A percentile compares a stretch with the other conserved stretches of the same genome.
phyloP scores from a whole-genome alignment of 495 filamentous ascomycete genomes.

The Penicillium diatomitis region DNA sequence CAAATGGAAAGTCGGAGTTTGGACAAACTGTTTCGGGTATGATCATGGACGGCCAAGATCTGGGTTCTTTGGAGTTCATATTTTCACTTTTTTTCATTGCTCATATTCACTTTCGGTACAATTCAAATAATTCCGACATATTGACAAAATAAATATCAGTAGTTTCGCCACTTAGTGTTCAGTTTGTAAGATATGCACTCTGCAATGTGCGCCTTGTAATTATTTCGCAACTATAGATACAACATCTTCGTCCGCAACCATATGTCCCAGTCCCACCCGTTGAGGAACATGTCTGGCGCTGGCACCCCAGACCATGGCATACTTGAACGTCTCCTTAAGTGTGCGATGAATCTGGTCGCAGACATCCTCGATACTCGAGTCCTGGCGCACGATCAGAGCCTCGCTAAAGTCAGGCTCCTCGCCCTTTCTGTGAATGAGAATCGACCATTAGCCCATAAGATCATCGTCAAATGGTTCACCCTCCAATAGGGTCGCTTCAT shows the following conservation, averaged over 20 bases:
- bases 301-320: conserved; percentile 94
- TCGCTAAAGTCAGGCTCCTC: conserved; percentile 85
- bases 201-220: conserved; percentile 1
- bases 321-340: conserved; percentile 97
- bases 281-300: conserved; percentile 94
- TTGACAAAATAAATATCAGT: too few species aligned
- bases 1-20: conserved; percentile 6
- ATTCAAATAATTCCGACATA: too few species aligned
- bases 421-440: conserved; percentile 54
- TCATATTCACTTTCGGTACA: conserved; percentile 6
- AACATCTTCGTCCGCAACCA: conserved; percentile 92
- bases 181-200: too few species aligned
- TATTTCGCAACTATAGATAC: conserved; percentile 72
- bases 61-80: conserved; percentile 3
- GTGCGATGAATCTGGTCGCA: conserved; percentile 93
- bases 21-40: too few species aligned
- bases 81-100: conserved; percentile 6
- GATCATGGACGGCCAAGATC: not conserved
- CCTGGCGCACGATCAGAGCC: conserved; percentile 83
- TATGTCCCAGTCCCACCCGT: conserved; percentile 78
- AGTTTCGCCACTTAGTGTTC: too few species aligned
- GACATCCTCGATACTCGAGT: conserved; percentile 90
- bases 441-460: not conserved
- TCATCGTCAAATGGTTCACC: too few species aligned
- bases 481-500: not conserved